Conservation (phyloP, 768 basidiomycete species). For the Macrolepiota dolichaula region DNA sequence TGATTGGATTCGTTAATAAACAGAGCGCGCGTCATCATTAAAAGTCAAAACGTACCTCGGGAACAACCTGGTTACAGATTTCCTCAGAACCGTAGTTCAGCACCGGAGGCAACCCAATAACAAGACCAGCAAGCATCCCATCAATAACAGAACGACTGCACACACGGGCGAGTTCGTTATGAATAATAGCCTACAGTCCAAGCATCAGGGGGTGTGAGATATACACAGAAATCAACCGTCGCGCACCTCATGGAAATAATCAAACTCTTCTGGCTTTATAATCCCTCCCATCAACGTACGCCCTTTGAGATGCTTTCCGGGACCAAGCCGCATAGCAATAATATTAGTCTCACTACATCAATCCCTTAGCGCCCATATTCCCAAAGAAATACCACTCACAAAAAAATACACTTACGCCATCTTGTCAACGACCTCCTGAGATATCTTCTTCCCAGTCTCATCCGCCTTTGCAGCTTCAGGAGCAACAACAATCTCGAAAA, state of each 20-base stretch:
- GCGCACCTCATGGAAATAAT: constrained; percentile 88
- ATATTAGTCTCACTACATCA: constrained; percentile 67
- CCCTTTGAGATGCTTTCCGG: constrained; percentile 84
- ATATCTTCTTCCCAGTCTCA: constrained; percentile 82
- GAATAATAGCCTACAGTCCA: constrained; percentile 63
- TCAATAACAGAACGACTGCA: constrained; percentile 87
- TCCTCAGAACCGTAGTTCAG: constrained; percentile 84
- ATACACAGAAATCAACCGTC: not conserved
- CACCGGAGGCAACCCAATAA: constrained; percentile 88
- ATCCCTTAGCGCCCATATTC: not conserved
- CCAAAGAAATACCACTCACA: not conserved
- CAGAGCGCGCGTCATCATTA: not conserved
- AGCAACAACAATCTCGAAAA: constrained; percentile 70
- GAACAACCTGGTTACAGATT: constrained; percentile 65
- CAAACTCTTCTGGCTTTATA: constrained; percentile 80
- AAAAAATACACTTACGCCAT: constrained; percentile 58
- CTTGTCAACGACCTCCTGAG: constrained; percentile 81
- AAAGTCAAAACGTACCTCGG: constrained; percentile 46
- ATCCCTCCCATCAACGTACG: constrained; percentile 71
- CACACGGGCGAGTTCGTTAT: constrained; percentile 79
- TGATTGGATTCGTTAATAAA: constrained; percentile 13
- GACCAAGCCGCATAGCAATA: constrained; percentile 88
- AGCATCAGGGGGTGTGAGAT: not conserved
- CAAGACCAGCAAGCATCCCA: constrained; percentile 75
- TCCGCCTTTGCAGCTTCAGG: constrained; percentile 79